These are phyloP conservation scores for Artemisia annua DNA, from an alignment of 129 eudicot genomes.

Conservation along the genomic window DNA sequence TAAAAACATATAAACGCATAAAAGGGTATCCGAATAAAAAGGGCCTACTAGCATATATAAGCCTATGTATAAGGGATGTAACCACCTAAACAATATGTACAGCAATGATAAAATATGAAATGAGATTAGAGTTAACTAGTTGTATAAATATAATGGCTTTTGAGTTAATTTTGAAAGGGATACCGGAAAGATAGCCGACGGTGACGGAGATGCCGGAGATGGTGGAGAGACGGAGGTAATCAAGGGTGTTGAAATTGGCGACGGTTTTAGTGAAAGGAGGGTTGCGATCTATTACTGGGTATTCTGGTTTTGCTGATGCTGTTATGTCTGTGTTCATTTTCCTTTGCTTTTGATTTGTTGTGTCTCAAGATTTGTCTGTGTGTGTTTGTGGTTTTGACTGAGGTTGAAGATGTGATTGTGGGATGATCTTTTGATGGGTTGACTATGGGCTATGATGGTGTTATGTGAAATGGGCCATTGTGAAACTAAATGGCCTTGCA, in stretches of 20 bases:
- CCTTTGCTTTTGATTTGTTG: too few species aligned
- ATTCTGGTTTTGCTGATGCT: slow-evolving; percentile 87
- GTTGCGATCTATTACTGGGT: slow-evolving; percentile 90
- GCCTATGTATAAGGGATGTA: too few species aligned
- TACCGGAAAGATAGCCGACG: slow-evolving; percentile 97
- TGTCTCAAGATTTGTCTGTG: too few species aligned
- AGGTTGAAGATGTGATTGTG: not conserved
- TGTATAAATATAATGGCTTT: not conserved
- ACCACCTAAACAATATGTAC: too few species aligned
- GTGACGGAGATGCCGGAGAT: slow-evolving; percentile 95
- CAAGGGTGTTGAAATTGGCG: slow-evolving; percentile 86
- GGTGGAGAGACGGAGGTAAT: slow-evolving; percentile 88
- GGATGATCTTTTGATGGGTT: slow-evolving; percentile 16
- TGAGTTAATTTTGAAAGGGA: not conserved
- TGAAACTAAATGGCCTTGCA: too few species aligned
- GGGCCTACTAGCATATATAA: too few species aligned
- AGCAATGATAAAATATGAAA: not conserved
- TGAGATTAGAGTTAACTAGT: not conserved
- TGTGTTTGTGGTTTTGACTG: not conserved
- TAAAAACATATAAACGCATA: too few species aligned
- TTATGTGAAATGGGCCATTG: too few species aligned
- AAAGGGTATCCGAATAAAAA: too few species aligned
- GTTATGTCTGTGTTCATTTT: slow-evolving; percentile 90
- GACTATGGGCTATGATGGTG: not conserved
- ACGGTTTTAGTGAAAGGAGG: slow-evolving; percentile 91